Evolutionary conservation across 129 eudicot genomes (phyloP).

Genomic region (Tagetes patula): DNA sequence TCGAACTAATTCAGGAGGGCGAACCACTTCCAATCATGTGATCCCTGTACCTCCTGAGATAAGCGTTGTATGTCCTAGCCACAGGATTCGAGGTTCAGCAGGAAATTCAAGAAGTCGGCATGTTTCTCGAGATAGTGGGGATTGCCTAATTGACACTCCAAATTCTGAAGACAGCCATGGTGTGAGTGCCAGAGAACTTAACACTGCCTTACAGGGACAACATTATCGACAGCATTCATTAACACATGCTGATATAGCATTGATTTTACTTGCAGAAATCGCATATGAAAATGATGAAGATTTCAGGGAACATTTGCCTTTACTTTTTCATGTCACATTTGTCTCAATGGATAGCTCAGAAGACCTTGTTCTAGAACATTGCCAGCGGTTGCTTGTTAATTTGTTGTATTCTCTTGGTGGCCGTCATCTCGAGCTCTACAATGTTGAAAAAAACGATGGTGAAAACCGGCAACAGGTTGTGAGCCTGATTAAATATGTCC

Average conservation of each 20-base stretch:
- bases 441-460: constrained; percentile 72
- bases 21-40: constrained; percentile 74
- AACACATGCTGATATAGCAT: constrained; percentile 86
- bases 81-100: constrained; percentile 35
- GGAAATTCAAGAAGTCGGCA: constrained; percentile 84
- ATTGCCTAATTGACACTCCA: constrained; percentile 82
- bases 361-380: constrained; percentile 86
- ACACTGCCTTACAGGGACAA: constrained; percentile 82
- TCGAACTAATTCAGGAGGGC: constrained; percentile 56
- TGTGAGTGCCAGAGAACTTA: constrained; percentile 81
- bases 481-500: constrained; percentile 82
- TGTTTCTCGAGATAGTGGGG: constrained; percentile 88
- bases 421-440: constrained; percentile 82
- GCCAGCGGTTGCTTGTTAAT: constrained; percentile 86
- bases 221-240: constrained; percentile 59
- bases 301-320: constrained; percentile 82
- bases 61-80: constrained; percentile 66
- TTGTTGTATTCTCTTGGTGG: constrained; percentile 90
- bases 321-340: constrained; percentile 85
- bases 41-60: constrained; percentile 72
- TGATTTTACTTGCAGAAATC: constrained; percentile 88
- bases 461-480: constrained; percentile 89
- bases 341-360: constrained; percentile 98
- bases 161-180: constrained; percentile 86
- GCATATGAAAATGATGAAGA: constrained; percentile 92